These are phyloP conservation scores for Cocos nucifera DNA, from an alignment of 176 grass and related monocot genomes.

Conservation along the genomic window DNA sequence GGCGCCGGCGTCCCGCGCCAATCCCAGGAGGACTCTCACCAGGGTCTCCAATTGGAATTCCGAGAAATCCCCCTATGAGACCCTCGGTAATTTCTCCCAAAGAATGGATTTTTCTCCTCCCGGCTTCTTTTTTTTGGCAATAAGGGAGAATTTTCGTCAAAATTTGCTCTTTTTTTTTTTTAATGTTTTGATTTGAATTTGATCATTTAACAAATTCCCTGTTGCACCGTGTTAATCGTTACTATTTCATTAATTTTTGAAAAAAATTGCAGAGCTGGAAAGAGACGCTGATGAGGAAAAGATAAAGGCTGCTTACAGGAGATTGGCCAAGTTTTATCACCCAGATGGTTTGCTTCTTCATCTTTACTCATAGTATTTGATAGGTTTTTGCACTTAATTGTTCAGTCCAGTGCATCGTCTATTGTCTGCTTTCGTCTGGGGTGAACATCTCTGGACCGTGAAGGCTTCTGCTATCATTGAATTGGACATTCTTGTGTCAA, in stretches of 20 bases:
- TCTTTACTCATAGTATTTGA: constrained; percentile 19
- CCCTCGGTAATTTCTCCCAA: constrained; percentile 47
- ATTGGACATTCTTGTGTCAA: too few species aligned
- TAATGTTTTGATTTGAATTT: neutral
- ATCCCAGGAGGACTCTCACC: constrained; percentile 53
- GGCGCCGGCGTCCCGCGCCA: constrained; percentile 9
- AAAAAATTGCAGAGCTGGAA: constrained; percentile 51
- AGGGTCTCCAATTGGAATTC: constrained; percentile 83
- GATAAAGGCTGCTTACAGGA: constrained; percentile 74
- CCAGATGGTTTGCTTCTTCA: constrained; percentile 59
- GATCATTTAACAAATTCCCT: neutral
- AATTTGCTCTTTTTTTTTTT: neutral
- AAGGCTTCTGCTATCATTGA: too few species aligned
- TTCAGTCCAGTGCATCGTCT: too few species aligned
- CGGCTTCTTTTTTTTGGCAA: neutral
- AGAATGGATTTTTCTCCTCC: neutral
- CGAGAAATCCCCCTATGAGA: constrained; percentile 79
- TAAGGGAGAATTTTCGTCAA: neutral
- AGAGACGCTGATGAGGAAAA: constrained; percentile 82
- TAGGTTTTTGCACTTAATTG: too few species aligned
- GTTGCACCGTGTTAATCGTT: neutral
- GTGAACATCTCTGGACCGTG: too few species aligned
- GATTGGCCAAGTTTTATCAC: constrained; percentile 88
- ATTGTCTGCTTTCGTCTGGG: too few species aligned
- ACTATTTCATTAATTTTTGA: too few species aligned